Evolutionary conservation across 306 rosid genomes (phyloP), one percentile per base, ranked within the genome.

Genomic region (Gleditsia sinensis): DNA sequence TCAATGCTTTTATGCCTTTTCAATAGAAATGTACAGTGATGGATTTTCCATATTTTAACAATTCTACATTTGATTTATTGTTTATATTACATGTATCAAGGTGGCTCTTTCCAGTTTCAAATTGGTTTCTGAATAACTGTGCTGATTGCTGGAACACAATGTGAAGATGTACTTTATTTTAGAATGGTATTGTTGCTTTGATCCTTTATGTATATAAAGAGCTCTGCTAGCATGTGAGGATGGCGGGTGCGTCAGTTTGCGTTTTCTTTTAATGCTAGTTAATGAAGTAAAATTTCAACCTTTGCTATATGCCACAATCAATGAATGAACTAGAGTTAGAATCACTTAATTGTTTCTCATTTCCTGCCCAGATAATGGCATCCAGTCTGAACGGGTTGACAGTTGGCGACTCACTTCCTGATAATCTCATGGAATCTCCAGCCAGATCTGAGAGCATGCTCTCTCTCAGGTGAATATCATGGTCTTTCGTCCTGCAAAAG

Each of bases 351-450:
- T 77, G 40, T 57, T 63, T 60, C 17, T 40, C 40, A 13, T 65
- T 54, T n/a, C 23, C 7, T 48, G 11, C 45, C 46, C 86, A 94
- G 99, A 92, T 94, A 77, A 92, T 94, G 99, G 99, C 99, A 34
- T 90, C 99, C 49, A 94, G 99, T 86, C 87, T 94, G 84, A 94
- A 94, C 48, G 99, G 99, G 55, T 83, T 92, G 84, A 94, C 97
- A 17, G 99, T 94, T 64, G 99, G 92, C 72, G 99, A 94, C 43
- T 89, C 97, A 46, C 91, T 94, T 60, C 75, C 97, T 53, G 99
- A 90, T 62, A 94, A 87, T 85, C 91, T 92, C 25, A 82, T 94
- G 99, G 99, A 94, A 50, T 94, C 96, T 86, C 97, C 97, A 1
- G 97, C 93, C 37, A 87, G 97, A 84, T 94, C 97, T 33, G 99